Base-by-base conservation (phyloP, 768 basidiomycete genomes). In the Kondoa subrosea region DNA sequence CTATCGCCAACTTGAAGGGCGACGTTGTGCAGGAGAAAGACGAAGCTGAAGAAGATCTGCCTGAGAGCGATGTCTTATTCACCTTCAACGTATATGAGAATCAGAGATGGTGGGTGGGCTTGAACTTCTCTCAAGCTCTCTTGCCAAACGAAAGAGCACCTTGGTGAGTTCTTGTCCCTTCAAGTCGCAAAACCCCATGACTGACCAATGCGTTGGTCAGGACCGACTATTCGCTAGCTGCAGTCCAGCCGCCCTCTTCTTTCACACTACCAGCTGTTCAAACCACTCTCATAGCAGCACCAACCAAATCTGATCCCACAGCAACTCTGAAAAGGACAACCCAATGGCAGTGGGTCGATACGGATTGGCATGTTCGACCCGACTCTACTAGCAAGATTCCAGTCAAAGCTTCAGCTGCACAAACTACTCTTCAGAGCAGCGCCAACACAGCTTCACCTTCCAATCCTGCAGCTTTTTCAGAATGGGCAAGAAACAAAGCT, bases 21-120 rank as follows among this genome's bases (percentile, higher is more conserved):
- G 25, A 33, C 15, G 65, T 27, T 60, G 25, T 34, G 4, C n/a
- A 64, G 66, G 56, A 29, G 1, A 15, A 64, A 29, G 30, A 4
- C 3, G 3, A 60, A 15, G 40, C 40, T 8, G 12, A 8, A 12
- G 58, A 63, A n/a, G 82, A 81, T 12, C 70, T 77, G 26, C 79
- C 78, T 56, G 80, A 86, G 61, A 75, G 78, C 17, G 76, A 79
- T 40, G 80, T 89, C 17, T 77, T 89, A 34, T 73, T 75, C 40
- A 68, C 71, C 64, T 77, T 77, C 27, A 74, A 73, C 26, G 70
- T 75, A 4, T 74, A 74, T 66, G 75, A 77, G 67, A 77, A 77
- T 34, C 75, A 77, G 69, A 56, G 76, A 32, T 77, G 76, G 76
- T 80, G 80, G 80, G 77, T 80, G 70, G 80, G 78, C 1, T 66